Conservation (phyloP, 805 yeast species). For the Pichia paraexigua region DNA sequence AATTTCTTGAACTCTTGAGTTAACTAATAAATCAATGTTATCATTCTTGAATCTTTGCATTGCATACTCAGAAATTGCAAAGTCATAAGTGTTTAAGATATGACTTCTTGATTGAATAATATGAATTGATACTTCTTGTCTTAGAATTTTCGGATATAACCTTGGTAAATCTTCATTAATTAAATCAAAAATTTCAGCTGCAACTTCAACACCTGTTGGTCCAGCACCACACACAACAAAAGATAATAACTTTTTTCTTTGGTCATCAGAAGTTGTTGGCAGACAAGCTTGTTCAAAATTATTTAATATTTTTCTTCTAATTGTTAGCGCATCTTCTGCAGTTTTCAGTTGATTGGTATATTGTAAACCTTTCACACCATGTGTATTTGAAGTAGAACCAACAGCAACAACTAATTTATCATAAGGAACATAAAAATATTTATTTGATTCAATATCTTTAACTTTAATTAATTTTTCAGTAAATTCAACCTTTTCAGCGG, state of each 20-base stretch:
- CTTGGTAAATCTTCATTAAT: constrained; percentile 82
- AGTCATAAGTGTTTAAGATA: constrained; percentile 69
- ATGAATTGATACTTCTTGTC: constrained; percentile 68
- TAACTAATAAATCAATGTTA: constrained; percentile 66
- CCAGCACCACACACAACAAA: constrained; percentile 97
- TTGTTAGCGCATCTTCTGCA: constrained; percentile 75
- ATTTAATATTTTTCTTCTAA: constrained; percentile 75
- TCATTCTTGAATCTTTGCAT: constrained; percentile 60
- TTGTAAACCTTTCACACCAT: constrained; percentile 93
- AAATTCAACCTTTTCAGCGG: constrained; percentile 76
- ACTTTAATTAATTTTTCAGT: constrained; percentile 54
- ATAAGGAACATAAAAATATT: constrained; percentile 44
- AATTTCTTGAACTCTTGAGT: constrained; percentile 83
- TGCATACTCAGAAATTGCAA: constrained; percentile 66
- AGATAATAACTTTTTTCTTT: constrained; percentile 74
- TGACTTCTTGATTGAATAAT: constrained; percentile 88
- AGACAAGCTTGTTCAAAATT: constrained; percentile 81
- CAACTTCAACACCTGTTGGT: constrained; percentile 97
- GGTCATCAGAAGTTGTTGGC: constrained; percentile 60
- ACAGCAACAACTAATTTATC: constrained; percentile 88
- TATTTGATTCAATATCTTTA: constrained; percentile 38
- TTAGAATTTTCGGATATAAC: constrained; percentile 80
- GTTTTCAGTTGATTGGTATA: constrained; percentile 84
- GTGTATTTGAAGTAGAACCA: constrained; percentile 91
- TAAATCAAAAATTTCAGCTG: constrained; percentile 92